A percentile compares a stretch with the other conserved stretches of the same genome.
These are phyloP conservation scores for Hypoxylon intermedium DNA, from an alignment of 495 filamentous ascomycete species.

Conservation along the genomic window DNA sequence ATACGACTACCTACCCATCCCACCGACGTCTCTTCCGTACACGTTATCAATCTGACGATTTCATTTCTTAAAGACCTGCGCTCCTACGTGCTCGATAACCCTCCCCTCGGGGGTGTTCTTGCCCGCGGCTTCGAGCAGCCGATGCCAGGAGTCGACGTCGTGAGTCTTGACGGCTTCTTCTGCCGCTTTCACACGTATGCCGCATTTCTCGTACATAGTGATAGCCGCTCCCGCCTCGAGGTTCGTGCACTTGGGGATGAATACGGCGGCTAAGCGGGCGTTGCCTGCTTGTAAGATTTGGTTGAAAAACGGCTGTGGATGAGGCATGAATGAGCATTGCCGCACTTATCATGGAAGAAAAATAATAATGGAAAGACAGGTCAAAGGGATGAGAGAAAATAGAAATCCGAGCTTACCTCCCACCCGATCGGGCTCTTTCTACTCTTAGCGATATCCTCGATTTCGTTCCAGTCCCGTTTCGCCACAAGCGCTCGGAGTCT, in stretches of 20 bases:
- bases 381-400: constrained; percentile 2
- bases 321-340: no score
- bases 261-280: constrained; percentile 79
- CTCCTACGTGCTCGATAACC: constrained; percentile 56
- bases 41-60: not conserved
- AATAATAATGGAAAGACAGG: no score
- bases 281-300: constrained; percentile 89
- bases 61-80: constrained; percentile 53
- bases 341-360: no score
- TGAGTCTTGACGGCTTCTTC: constrained; percentile 88
- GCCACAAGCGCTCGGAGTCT: constrained; percentile 87
- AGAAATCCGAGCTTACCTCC: constrained; percentile 68
- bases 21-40: not conserved
- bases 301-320: constrained; percentile 82
- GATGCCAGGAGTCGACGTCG: constrained; percentile 67
- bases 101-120: constrained; percentile 50
- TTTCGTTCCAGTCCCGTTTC: constrained; percentile 86
- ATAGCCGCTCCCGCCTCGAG: constrained; percentile 68
- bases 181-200: constrained; percentile 85
- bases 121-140: constrained; percentile 55
- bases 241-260: constrained; percentile 83
- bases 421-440: constrained; percentile 93
- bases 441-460: constrained; percentile 79
- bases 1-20: not conserved
- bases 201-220: constrained; percentile 96